Conservation (phyloP, 1,284 basidiomycete genomes). For the Wallemia ichthyophaga region DNA sequence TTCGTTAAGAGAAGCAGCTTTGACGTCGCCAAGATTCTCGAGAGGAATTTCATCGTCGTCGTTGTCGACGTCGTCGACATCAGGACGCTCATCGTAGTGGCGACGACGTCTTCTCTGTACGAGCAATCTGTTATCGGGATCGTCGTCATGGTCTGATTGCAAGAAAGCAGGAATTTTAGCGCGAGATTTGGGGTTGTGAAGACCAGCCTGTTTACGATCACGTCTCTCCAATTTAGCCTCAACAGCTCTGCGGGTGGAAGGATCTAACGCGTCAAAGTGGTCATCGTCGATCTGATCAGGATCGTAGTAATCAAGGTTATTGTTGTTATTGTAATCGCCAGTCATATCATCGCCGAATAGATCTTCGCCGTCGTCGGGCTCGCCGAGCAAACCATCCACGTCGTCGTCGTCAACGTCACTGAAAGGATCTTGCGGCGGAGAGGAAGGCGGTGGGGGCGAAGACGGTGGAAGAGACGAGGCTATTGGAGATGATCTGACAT, state of each 20-base stretch:
- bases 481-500: conserved; percentile 11
- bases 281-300: conserved; percentile 63
- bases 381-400: conserved; percentile 35
- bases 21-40: conserved; percentile 90
- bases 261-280: conserved; percentile 37
- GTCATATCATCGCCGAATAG: conserved; percentile 52
- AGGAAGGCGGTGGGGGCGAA: conserved; percentile 21
- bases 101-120: conserved; percentile 43
- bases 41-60: conserved; percentile 67
- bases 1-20: conserved; percentile 80
- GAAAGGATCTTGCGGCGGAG: conserved; percentile 46
- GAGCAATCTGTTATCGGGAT: conserved; percentile 21
- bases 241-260: conserved; percentile 44
- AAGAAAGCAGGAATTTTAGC: conserved; percentile 57
- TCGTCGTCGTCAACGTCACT: conserved; percentile 66
- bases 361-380: conserved; percentile 65
- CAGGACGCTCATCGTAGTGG: conserved; percentile 61
- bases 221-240: conserved; percentile 66
- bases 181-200: too few relatives aligned
- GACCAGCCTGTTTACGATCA: conserved; percentile 37
- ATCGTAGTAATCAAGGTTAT: conserved; percentile 60
- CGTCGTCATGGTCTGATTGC: conserved; percentile 31
- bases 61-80: conserved; percentile 55
- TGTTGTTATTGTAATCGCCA: conserved; percentile 67
- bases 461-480: conserved; percentile 15